Evolutionary conservation across 225 moss, liverwort and hornwort species (phyloP).

Genomic region (Bryum argenteum): DNA sequence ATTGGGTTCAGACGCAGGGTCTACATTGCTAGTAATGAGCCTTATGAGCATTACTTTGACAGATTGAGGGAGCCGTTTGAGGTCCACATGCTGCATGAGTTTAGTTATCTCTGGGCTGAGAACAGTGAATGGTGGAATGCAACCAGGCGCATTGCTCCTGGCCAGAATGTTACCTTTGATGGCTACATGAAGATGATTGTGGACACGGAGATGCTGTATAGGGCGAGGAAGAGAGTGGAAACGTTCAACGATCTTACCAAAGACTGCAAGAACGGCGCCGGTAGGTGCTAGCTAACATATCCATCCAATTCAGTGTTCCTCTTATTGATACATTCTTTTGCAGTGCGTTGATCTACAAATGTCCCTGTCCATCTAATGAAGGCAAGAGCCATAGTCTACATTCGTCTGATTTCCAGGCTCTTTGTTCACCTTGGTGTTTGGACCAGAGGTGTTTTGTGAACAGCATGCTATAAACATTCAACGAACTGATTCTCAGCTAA

Average conservation of each 20-base stretch:
- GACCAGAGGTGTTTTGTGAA: too few species aligned
- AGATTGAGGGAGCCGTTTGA: constrained; percentile 70
- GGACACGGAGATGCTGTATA: constrained; percentile 85
- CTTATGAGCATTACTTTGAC: constrained; percentile 67
- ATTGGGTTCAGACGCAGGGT: constrained; percentile 63
- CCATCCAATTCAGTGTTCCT: neutral
- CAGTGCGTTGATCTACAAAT: neutral
- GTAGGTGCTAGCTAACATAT: constrained; percentile 38
- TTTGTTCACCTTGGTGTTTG: too few species aligned
- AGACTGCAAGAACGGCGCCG: constrained; percentile 79
- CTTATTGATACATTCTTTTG: neutral
- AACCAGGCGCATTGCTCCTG: constrained; percentile 53
- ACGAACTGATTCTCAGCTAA: neutral
- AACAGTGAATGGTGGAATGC: constrained; percentile 75
- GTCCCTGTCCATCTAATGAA: too few species aligned
- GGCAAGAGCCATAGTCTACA: too few species aligned
- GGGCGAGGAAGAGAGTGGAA: constrained; percentile 71
- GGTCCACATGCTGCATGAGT: constrained; percentile 71
- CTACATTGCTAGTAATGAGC: constrained; percentile 88
- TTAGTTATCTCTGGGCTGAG: constrained; percentile 67
- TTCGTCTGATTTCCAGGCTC: too few species aligned
- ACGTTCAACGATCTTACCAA: constrained; percentile 86
- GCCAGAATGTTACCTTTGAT: constrained; percentile 63
- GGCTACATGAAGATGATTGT: constrained; percentile 83
- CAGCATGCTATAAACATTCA: neutral